Base-by-base conservation (phyloP, 2,329 filamentous ascomycete genomes). In the Trichophyton simii region DNA sequence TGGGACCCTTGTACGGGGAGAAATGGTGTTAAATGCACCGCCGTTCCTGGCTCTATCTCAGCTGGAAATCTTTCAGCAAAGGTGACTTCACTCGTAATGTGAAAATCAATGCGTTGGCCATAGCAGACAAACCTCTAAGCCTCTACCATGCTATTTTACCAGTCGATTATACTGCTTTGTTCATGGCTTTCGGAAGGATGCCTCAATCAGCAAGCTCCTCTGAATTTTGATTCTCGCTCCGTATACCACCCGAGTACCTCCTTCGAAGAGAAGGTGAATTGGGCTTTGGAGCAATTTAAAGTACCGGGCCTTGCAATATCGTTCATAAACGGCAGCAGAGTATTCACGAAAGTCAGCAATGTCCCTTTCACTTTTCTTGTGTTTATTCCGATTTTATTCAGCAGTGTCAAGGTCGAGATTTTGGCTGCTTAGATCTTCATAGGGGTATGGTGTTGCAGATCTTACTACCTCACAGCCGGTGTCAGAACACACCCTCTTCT, bases 401-500 rank as follows among this genome's bases (percentile, higher is more conserved):
- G 15, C 50, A 31, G 8, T 25, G 5, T 44, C 50, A 34, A 13
- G 7, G 34, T 38, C 34, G 34, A 38, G 11, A 38, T 38, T 15
- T 15, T 54, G n/a, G 7, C 22, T n/a, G 7, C 25, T 13, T n/a
- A 13, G 11, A 15, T 3, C n/a, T 34, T n/a, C 34, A 5, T 62
- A 78, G 76, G 73, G 73, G 50, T 72, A 75, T 65, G 69, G 78
- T 64, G 64, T 77, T 67, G 66, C 72, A 59, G 63, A 63, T n/a
- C 68, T 75, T 11, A 69, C 74, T 5, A 69, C 67, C 25, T 59
- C 44, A 20, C 73, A 68, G 0, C 68, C 71, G 1, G 75, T 75
- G 13, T 78, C 73, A 0, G 67, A 75, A 2, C 71, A 78, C 42
- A 83, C 81, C 0, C 73, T 84, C 6, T 84, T 80, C 70, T 80